phyloP scores from a whole-genome alignment of 2,329 filamentous ascomycete species.

The Pestalotiopsis sp. region DNA sequence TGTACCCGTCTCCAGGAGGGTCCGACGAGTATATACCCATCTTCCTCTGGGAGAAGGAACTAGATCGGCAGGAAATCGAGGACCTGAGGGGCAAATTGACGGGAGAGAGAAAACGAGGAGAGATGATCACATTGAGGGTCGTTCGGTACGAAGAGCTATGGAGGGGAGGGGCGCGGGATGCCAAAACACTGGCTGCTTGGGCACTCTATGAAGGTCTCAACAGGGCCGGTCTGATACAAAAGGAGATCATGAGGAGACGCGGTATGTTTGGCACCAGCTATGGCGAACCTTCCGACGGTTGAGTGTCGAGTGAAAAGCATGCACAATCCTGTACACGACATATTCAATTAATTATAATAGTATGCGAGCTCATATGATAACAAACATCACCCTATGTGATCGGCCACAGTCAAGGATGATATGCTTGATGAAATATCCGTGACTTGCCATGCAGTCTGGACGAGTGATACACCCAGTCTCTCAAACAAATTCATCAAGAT shows the following conservation, averaged over 20 bases:
- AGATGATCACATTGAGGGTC: constrained; percentile 62
- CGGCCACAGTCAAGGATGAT: too few relatives aligned
- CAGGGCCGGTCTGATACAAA: constrained; percentile 1
- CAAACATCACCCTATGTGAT: too few relatives aligned
- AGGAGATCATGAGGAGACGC: not conserved
- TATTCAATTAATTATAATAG: too few relatives aligned
- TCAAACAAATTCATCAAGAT: too few relatives aligned
- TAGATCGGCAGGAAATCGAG: constrained; percentile 49
- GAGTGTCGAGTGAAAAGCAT: too few relatives aligned
- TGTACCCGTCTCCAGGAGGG: constrained; percentile 58
- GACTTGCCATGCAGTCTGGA: too few relatives aligned
- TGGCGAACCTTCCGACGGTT: too few relatives aligned
- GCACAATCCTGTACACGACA: too few relatives aligned
- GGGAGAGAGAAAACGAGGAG: constrained; percentile 55
- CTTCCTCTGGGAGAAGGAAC: constrained; percentile 56
- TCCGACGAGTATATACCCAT: constrained; percentile 63
- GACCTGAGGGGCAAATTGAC: constrained; percentile 55
- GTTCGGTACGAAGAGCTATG: constrained; percentile 53
- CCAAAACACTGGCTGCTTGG: constrained; percentile 57
- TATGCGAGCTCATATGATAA: too few relatives aligned
- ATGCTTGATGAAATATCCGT: too few relatives aligned
- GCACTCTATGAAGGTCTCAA: constrained; percentile 55
- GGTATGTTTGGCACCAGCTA: not conserved
- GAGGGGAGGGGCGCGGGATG: constrained; percentile 57
- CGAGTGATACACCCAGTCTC: too few relatives aligned